Base-by-base conservation (phyloP, 2,329 filamentous ascomycete species). In the Paecilomyces formosus region DNA sequence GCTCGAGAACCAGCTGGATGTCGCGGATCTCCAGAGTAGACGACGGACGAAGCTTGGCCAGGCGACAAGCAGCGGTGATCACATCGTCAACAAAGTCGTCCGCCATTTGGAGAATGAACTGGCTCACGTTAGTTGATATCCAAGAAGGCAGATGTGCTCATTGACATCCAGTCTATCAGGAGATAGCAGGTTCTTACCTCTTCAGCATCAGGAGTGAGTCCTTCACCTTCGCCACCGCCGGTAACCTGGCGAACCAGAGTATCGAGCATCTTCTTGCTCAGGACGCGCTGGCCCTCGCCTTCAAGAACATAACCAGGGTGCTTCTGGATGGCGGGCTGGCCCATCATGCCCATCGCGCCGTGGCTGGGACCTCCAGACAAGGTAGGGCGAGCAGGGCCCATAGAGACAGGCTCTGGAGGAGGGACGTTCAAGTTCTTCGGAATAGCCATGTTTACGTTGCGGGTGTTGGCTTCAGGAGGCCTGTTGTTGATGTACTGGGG, bases 201-300 rank as follows among this genome's bases (percentile, higher is more conserved):
- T 83, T 99, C 94, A 55, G 96, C 93, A 66, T 97, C 94, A 0
- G 94, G 90, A 28, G 90, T 90, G 64, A 97, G 78, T 39, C 87
- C 84, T 70, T 93, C 90, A 61, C 86, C 86, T 63, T 90, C 88
- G 54, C 85, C 83, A 26, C 85, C 87, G 57, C 92, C 92, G 35
- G 91, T 96, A 60, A 97, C 92, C 75, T 97, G 93, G 55, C 92
- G 86, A 8, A 97, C 92, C 39, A 99, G 82, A 72, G 97, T 93
- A 69, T 99, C 92, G 49, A 99, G 82, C 78, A 96, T 97, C 78
- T 96, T 95, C 84, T 97, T 97, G 78, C 89, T 95, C n/a, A 99
- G 80, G 1, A 99, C 89, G 51, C 92, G 88, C 68, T 97, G 92
- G 26, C 91, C 92, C 70, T 96, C 92, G 30, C 90, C 90, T 71